Base-by-base conservation (phyloP, 2,329 filamentous ascomycete genomes). In the Albifimbria verrucaria region DNA sequence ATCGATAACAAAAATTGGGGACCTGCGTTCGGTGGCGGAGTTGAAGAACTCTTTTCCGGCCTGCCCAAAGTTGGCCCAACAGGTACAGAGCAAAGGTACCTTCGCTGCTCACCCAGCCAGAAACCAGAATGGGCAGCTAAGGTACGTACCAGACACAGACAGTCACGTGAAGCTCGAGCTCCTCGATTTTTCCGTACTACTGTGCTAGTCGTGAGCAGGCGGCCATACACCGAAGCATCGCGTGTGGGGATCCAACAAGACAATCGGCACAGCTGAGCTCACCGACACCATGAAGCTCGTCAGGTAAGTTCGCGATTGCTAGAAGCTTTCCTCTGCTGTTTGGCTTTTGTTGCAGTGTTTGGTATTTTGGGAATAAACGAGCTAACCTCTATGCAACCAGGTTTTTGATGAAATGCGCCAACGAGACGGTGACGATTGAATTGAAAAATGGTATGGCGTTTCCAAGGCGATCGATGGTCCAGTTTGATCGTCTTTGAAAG, bases 361-460 rank as follows among this genome's bases (percentile, higher is more conserved):
- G 56, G 52, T 46, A 55, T 54, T 51, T 49, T 58, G 58, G 56
- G 61, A 55, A 60, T 59, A 59, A 57, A 54, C 51, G 44, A 51
- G 57, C 65, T 68, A 60, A 68, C 62, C 50, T n/a, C n/a, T 44
- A 54, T 49, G 56, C 59, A 51, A 57, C 54, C 73, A 97, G 94
- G 72, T 99, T 99, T 74, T 81, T 99, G 65, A 97, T 97, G 93
- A 99, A 99, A 81, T 97, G 93, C 75, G 87, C 90, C 74, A 97
- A 97, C 75, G 94, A 99, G 79, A 96, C 94, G 66, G 94, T 97
- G 66, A 97, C 93, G 44, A 90, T 99, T 73, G 94, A 99, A 76
- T 81, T 99, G 63, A 99, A 99, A 76, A 97, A 97, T 83, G 94
- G 92, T 94, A 79, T 45, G 72, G 12, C 43, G 54, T 24, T 36